Evolutionary conservation across 75 land plant species (phyloP), one percentile per base, ranked within the genome.

Genomic region (Ceratopteris richardii): DNA sequence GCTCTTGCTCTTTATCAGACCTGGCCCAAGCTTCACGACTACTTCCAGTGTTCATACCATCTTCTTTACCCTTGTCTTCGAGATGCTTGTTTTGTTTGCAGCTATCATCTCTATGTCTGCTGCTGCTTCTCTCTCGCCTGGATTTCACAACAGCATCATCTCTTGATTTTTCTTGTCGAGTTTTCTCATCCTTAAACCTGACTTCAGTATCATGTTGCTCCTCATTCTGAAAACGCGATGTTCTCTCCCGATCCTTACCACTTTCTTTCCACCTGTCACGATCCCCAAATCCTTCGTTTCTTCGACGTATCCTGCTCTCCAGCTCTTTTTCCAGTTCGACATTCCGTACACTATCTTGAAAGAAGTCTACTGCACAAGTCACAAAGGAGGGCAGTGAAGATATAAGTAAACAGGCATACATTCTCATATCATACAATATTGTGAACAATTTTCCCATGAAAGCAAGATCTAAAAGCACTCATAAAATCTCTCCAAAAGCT

Each of bases 251-350:
- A 28, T 66, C 70, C 43, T 68, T 68, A 11, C 18, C 67, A 73
- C 66, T 66, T 25, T 61, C 84, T 30, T 27, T 56, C 68, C 72
- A 51, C 54, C 71, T 78, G 30, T 77, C 80, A 41, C 70, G 73
- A 1, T 73, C 80, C 18, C 51, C 71, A 58, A 72, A 58, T 28
- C 52, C 80, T 37, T 73, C 67, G 42, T 44, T 79, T 29, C 53
- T 12, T 22, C 66, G 57, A 29, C 65, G 55, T 12, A 69, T 73
- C 29, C 76, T 41, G 23, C 61, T 73, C 18, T 73, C 76, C 31
- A 68, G 66, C 42, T 73, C 76, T 57, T 73, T 73, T 58, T 73
- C 80, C 22, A 64, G 42, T 21, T 68, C 77, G 21, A 44, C 63
- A 61, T 72, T 77, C n/a, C 69, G 51, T 12, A 51, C 31, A 10